phyloP scores from a whole-genome alignment of 2,329 filamentous ascomycete species.

The Thelonectria rubi region DNA sequence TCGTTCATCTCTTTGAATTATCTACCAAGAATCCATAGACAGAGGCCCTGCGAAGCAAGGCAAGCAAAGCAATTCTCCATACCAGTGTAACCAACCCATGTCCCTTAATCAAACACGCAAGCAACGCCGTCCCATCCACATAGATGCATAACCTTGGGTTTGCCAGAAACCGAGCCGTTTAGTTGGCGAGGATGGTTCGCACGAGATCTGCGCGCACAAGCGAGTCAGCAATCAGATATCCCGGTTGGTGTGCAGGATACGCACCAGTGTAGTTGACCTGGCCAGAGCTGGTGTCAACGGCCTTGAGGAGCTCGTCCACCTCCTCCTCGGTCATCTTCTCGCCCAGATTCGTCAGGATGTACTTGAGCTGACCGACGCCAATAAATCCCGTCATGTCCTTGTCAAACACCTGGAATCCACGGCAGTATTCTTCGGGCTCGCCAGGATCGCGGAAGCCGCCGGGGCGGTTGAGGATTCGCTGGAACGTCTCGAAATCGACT shows the following conservation, averaged over 20 bases:
- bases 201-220: conserved; percentile 70
- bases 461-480: conserved; percentile 94
- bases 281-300: conserved; percentile 92
- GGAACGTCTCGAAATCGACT: conserved; percentile 99
- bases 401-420: conserved; percentile 98
- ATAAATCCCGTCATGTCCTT: conserved; percentile 99
- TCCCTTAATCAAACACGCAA: conserved; percentile 44
- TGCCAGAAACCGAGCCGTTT: conserved; percentile 43
- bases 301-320: conserved; percentile 98
- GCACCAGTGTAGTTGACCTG: conserved; percentile 97
- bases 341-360: conserved; percentile 95
- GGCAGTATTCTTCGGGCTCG: conserved; percentile 97
- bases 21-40: conserved; percentile 43
- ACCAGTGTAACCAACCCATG: conserved; percentile 39
- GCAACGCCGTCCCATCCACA: conserved; percentile 46
- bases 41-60: conserved; percentile 31
- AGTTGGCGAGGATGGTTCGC: conserved; percentile 87
- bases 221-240: no score
- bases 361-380: conserved; percentile 95
- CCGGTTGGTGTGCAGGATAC: conserved; percentile 2
- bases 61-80: conserved; percentile 42
- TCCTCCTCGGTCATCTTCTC: conserved; percentile 99
- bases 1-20: conserved; percentile 32
- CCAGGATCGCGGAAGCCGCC: conserved; percentile 98
- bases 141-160: conserved; percentile 46